phyloP scores from a whole-genome alignment of 805 yeast genomes.

The Metschnikowia reukaufii region DNA sequence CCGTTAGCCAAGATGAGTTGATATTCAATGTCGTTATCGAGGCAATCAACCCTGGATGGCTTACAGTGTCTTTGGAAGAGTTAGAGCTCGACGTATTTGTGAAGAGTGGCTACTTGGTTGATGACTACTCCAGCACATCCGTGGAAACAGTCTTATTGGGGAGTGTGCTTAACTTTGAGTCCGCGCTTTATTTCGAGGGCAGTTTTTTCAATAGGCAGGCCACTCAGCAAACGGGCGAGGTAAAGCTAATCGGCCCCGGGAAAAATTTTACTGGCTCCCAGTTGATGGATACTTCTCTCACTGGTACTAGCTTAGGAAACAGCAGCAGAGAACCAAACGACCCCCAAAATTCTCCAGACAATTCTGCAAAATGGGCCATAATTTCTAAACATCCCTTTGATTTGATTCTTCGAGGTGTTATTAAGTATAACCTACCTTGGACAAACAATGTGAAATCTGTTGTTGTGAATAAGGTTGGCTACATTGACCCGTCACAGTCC shows the following conservation, averaged over 20 bases:
- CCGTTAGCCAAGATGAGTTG: slow-evolving; percentile 81
- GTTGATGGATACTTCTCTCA: background rate
- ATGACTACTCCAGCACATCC: slow-evolving; percentile 4
- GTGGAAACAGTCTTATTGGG: slow-evolving; percentile 78
- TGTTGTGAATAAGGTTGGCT: slow-evolving; percentile 57
- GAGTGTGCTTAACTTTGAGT: slow-evolving; percentile 60
- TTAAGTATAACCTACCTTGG: slow-evolving; percentile 75
- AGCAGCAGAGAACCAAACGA: slow-evolving; percentile 1
- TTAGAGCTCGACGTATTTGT: slow-evolving; percentile 87
- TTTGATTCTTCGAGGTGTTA: slow-evolving; percentile 75
- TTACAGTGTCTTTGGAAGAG: slow-evolving; percentile 59
- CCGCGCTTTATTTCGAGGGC: slow-evolving; percentile 74
- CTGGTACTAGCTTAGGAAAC: background rate
- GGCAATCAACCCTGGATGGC: slow-evolving; percentile 86
- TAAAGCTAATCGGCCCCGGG: slow-evolving; percentile 76
- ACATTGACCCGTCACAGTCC: slow-evolving; percentile 49
- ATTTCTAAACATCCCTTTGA: slow-evolving; percentile 82
- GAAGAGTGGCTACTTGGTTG: slow-evolving; percentile 50
- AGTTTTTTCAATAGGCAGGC: slow-evolving; percentile 67
- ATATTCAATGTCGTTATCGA: slow-evolving; percentile 74
- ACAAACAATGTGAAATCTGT: slow-evolving; percentile 50
- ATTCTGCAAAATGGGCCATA: slow-evolving; percentile 64
- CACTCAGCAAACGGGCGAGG: slow-evolving; percentile 61
- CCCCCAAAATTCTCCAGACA: slow-evolving; percentile 28
- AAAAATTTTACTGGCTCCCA: slow-evolving; percentile 34